Evolutionary conservation across 495 filamentous ascomycete genomes (phyloP), one percentile per base, ranked within the genome.

Genomic region (Haplographium delicatum): DNA sequence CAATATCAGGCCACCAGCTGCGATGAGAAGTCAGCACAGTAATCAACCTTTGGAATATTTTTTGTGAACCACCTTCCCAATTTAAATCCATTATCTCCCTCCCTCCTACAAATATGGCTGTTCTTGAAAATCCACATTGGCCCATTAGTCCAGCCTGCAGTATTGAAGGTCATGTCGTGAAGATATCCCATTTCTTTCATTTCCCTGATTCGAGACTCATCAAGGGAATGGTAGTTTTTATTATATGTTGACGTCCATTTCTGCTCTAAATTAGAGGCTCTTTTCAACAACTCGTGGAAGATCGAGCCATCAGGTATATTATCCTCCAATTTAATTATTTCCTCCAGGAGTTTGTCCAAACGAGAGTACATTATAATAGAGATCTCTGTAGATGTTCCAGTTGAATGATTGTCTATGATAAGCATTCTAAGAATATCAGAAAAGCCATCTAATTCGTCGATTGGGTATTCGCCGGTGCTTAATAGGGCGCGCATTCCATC

Each of bases 1-100:
- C 61, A 1, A 75, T 61, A 51, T 72, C 70, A 16, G 70, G 48
- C 72, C 72, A 78, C 73, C 72, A 78, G 41, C 72, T 75, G 35
- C 24, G 28, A n/a, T 15, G 26, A 10, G 16, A 27, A n/a, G 28
- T 57, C 26, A 52, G 43, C 11, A n/a, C 3, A 18, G 16, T 44
- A 19, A n/a, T 39, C 25, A n/a, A 15, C 1, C 11, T 38, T 39
- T 1, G n/a, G 7, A 8, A 16, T 1, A 25, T 5, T 18, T 0
- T 24, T 10, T 5, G 41, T 47, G 3, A 4, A 18, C 23, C 45
- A 51, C 47, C 35, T 16, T 40, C 56, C 56, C 28, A 43, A 34
- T 22, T 53, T 46, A 15, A 53, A 50, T 15, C 63, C 42, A 7
- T 54, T 25, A 26, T 65, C 60, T 6, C 59, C 62, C 42, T 69